A percentile compares a stretch with the other conserved stretches of the same genome.
Evolutionary conservation across 352 stramenopile genomes (phyloP).

Genomic region (Globisporangium paroecandrum): DNA sequence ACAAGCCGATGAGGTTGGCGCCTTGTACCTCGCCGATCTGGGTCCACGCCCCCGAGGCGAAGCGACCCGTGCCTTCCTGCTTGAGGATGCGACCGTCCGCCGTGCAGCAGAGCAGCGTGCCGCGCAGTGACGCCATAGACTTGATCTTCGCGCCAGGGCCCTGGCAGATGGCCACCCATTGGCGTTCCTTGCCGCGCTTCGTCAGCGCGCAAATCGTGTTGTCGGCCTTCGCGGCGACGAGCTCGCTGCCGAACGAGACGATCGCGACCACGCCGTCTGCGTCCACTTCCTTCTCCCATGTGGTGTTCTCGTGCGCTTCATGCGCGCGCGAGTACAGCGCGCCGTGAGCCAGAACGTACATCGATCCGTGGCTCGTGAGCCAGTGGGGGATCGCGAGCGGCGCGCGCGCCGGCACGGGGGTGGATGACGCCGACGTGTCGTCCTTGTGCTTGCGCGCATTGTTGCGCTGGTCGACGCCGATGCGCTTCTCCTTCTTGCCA

Average conservation of each 20-base stretch:
- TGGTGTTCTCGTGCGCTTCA: slow-evolving; percentile 34
- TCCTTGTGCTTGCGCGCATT: slow-evolving; percentile 55
- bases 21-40: slow-evolving; percentile 41
- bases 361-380: slow-evolving; percentile 73
- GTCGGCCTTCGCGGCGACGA: slow-evolving; percentile 57
- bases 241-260: slow-evolving; percentile 72
- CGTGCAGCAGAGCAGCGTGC: slow-evolving; percentile 62
- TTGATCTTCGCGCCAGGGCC: slow-evolving; percentile 41
- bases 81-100: slow-evolving; percentile 57
- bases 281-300: slow-evolving; percentile 43
- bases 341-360: slow-evolving; percentile 56
- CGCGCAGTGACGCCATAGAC: slow-evolving; percentile 65
- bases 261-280: slow-evolving; percentile 50
- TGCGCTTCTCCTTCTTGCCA: slow-evolving; percentile 83
- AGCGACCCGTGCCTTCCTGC: slow-evolving; percentile 58
- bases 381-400: slow-evolving; percentile 57
- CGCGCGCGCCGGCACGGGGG: slow-evolving; percentile 11
- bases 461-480: slow-evolving; percentile 54
- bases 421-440: not conserved
- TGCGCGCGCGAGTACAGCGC: slow-evolving; percentile 62
- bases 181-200: slow-evolving; percentile 25
- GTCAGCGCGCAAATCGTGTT: slow-evolving; percentile 55
- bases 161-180: slow-evolving; percentile 52
- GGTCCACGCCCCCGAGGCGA: slow-evolving; percentile 61
- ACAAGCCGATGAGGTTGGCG: slow-evolving; percentile 51